Base-by-base conservation (phyloP, 345 rosid species). In the Trapa bicornis region DNA sequence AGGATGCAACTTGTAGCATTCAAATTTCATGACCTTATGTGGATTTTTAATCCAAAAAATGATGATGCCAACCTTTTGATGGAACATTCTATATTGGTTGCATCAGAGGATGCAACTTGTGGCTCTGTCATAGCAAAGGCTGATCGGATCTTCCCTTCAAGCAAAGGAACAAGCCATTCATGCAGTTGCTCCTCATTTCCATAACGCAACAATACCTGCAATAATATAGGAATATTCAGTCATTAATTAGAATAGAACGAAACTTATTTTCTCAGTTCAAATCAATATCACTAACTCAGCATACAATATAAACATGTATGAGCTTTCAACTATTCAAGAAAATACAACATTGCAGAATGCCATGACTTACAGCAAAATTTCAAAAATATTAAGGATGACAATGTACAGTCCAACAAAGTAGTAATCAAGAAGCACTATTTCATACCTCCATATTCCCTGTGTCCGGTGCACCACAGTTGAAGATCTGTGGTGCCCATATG, bases 51-150 rank as follows among this genome's bases (percentile, higher is more conserved):
- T 22, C 29, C 29, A 22, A 15, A 42, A 54, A 32, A 65, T 64
- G 43, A 37, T 52, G 6, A 54, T 43, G 64, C 57, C 50, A 67
- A 85, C 99, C 99, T 89, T 80, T 15, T 80, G 75, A 94, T 91
- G 35, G 99, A 94, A 67, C 99, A 94, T 68, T 91, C 97, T 42
- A 94, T 89, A 74, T 94, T 94, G 67, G 99, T 94, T 69, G 97
- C 99, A 80, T 94, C 99, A 69, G 99, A 94, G 37, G 99, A 94
- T 47, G 99, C 99, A 78, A 94, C 99, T 75, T 83, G 89, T 29
- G 99, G 99, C 75, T 94, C 99, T 60, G 99, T 94, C 97, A 94
- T 94, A 64, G 99, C 99, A 74, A 94, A 94, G 77, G 91, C 99
- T 68, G 99, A 94, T 61, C 99, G 92, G 67, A 91, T 86, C 78